Evolutionary conservation across 2,329 filamentous ascomycete species (phyloP), one percentile per base, ranked within the genome.

Genomic region (Ciborinia camelliae): DNA sequence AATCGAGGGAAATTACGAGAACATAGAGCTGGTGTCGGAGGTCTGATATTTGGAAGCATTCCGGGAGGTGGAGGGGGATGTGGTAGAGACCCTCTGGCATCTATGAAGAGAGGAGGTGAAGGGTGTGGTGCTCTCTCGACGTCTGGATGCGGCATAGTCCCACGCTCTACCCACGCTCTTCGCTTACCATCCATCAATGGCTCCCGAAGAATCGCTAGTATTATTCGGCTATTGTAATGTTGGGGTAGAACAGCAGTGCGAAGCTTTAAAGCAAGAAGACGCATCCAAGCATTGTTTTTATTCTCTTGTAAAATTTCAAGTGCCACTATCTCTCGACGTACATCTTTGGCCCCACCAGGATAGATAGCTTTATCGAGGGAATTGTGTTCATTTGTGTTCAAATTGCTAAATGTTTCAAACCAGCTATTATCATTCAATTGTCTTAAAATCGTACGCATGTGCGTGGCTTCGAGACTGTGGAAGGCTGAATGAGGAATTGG

Each of bases 381-480:
- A 10, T 10, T 35, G 32, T 71, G 62, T 35, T 74, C 72, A 4
- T 9, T 5, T 4, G 23, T 10, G 37, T 62, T 66, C 18, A 74
- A 51, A 1, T 45, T 64, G 4, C 60, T 67, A 45, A 69, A 74
- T 0, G 70, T 73, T 23, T 73, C 68, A 50, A 71, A 73, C 72
- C 72, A 74, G 9, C 52, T 64, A 45, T 70, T 64, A 50, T 68
- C 61, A 23, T 69, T 69, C 41, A 73, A 59, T 45, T 74, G 72
- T 15, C 66, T 67, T 6, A 74, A 60, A 32, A 74, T 73, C 9
- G 70, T 72, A 9, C 67, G 65, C 66, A 73, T 71, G 30, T 74
- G 72, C 2, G 72, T 73, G 18, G 65, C 53, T 64, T 74, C 72
- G 1, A 74, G 55, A 39, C 69, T 69, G 62, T 74, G 72, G 39